phyloP scores from a whole-genome alignment of 768 basidiomycete genomes.

The Hydnum rufescens region DNA sequence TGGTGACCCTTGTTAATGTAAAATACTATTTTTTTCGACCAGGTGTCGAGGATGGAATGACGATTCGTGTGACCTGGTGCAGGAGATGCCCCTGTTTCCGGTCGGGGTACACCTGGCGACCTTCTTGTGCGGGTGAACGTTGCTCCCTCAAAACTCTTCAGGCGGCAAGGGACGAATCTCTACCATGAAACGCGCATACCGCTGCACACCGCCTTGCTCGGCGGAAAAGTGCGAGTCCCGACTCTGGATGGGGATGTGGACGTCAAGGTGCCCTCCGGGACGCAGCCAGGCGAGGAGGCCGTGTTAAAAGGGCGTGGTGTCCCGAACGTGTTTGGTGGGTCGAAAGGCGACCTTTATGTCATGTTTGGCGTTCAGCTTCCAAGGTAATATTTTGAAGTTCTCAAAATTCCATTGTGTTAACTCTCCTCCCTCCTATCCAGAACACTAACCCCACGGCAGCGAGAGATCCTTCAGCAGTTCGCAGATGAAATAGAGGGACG shows the following conservation, averaged over 20 bases:
- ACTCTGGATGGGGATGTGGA: constrained; percentile 94
- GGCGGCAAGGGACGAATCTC: constrained; percentile 78
- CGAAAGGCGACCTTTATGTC: constrained; percentile 74
- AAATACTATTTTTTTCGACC: constrained; percentile 2
- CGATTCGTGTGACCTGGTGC: constrained; percentile 56
- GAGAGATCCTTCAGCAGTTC: constrained; percentile 70
- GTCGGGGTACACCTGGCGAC: constrained; percentile 65
- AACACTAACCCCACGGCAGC: constrained; percentile 64
- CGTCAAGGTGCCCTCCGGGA: constrained; percentile 77
- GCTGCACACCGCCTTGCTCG: constrained; percentile 78
- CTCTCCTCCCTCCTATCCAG: constrained; percentile 23
- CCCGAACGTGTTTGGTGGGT: constrained; percentile 33
- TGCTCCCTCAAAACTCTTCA: constrained; percentile 61
- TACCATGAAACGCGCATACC: constrained; percentile 83
- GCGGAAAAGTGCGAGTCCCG: constrained; percentile 78
- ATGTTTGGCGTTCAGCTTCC: constrained; percentile 76
- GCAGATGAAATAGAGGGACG: constrained; percentile 85
- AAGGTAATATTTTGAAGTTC: constrained; percentile 31
- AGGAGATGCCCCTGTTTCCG: constrained; percentile 69
- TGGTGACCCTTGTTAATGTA: background rate
- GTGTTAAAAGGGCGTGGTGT: constrained; percentile 80
- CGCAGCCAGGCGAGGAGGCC: constrained; percentile 95
- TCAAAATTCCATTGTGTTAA: constrained; percentile 4
- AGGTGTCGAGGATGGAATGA: constrained; percentile 95
- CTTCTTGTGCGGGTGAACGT: constrained; percentile 75